Conservation (phyloP, 176 grass and related monocot genomes). For the Musa schizocarpa region DNA sequence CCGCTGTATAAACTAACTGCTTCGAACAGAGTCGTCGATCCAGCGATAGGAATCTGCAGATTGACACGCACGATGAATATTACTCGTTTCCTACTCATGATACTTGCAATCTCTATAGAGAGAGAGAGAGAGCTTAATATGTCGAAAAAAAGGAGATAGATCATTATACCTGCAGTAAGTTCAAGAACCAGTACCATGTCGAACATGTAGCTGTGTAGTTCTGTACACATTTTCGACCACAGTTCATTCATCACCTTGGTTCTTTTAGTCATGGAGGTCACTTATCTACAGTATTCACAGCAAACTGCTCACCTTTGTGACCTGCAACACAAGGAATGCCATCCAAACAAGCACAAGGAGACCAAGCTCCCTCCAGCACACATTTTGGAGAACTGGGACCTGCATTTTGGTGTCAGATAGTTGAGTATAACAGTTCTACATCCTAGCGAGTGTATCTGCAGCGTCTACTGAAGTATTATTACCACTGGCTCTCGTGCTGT, state of each 20-base stretch:
- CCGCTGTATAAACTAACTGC: slow-evolving; percentile 64
- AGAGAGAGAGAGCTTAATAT: not conserved
- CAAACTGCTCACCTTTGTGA: slow-evolving; percentile 49
- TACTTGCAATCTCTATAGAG: too few species aligned
- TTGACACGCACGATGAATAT: not conserved
- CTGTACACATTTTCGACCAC: slow-evolving; percentile 25
- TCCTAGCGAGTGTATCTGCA: too few species aligned
- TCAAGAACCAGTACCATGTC: slow-evolving; percentile 68
- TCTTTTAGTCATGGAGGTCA: slow-evolving; percentile 13
- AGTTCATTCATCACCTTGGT: slow-evolving; percentile 18
- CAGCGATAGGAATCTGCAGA: slow-evolving; percentile 58
- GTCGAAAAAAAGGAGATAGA: not conserved
- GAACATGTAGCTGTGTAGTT: slow-evolving; percentile 77
- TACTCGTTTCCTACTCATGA: not conserved
- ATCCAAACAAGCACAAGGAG: slow-evolving; percentile 74
- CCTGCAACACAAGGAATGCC: slow-evolving; percentile 63
- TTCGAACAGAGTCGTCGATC: slow-evolving; percentile 68
- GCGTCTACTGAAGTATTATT: not conserved
- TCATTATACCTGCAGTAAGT: slow-evolving; percentile 59
- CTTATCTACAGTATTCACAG: not conserved
- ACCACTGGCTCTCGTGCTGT: slow-evolving; percentile 41
- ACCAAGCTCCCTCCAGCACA: slow-evolving; percentile 74
- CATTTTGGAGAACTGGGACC: slow-evolving; percentile 50
- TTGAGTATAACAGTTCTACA: not conserved
- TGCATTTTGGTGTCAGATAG: slow-evolving; percentile 7